Conservation (phyloP, 257 asterid species). For the Solanum boliviense region DNA sequence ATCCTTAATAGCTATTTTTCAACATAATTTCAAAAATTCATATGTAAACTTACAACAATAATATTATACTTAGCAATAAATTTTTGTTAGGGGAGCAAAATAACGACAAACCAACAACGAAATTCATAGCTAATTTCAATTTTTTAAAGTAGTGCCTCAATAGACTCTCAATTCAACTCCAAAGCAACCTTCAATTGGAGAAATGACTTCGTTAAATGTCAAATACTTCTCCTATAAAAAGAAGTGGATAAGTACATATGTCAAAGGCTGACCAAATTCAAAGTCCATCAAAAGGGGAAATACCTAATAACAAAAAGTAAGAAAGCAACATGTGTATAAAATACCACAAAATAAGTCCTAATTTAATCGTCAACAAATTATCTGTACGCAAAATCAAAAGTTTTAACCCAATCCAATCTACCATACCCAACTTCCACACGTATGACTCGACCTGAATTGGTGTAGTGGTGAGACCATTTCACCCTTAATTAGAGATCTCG, state of each 20-base stretch:
- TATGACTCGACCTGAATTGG: neutral
- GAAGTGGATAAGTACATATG: neutral
- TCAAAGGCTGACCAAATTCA: neutral
- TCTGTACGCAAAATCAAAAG: neutral
- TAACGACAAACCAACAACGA: accelerated
- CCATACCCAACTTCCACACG: neutral
- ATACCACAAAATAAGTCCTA: neutral
- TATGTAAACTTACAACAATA: neutral
- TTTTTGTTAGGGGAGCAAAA: neutral
- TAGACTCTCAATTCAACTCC: neutral
- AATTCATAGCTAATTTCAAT: too few relatives aligned
- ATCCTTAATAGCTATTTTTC: neutral
- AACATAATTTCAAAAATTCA: too few relatives aligned
- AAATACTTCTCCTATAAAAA: neutral
- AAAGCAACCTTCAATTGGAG: neutral
- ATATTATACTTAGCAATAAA: neutral
- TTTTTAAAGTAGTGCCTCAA: too few relatives aligned
- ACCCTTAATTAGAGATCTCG: neutral
- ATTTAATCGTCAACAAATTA: neutral
- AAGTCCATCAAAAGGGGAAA: neutral
- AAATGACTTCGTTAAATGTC: neutral
- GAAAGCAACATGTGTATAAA: neutral
- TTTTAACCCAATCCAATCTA: neutral
- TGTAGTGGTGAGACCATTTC: accelerated
- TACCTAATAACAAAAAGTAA: neutral